Base-by-base conservation (phyloP, 768 basidiomycete species). In the Sporobolomyces pararoseus region DNA sequence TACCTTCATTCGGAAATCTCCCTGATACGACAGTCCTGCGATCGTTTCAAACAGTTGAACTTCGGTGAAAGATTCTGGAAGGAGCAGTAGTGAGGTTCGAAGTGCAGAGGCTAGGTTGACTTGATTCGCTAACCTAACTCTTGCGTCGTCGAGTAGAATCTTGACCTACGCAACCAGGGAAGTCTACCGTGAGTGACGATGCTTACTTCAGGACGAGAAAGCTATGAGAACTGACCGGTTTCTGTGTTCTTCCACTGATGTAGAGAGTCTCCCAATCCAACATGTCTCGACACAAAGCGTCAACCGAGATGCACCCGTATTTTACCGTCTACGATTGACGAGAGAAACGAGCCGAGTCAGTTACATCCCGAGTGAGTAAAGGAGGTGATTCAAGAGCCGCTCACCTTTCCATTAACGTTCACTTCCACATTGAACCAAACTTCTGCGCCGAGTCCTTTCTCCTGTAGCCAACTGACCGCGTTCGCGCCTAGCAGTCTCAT, bases 381-480 rank as follows among this genome's bases (percentile, higher is more conserved):
- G 23, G 64, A 49, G n/a, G n/a, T n/a, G n/a, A n/a, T n/a, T n/a
- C n/a, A n/a, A n/a, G n/a, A n/a, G n/a, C n/a, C n/a, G 21, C 58
- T 9, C 79, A 96, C 91, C 76, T 89, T 87, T 59, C 88, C 91
- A 61, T 86, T 84, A 80, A 94, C 86, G 9, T 87, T 86, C 35
- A 94, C 87, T 80, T 87, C 90, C 0, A 95, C 86, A 75, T 96
- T 96, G 80, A 95, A 99, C 96, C 96, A 99, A 27, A 97, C 85
- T 7, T 92, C 91, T 0, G 96, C 94, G 4, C 81, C 82, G 39
- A 71, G 57, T 10, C 75, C 70, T 54, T 74, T 75, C 46, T 75
- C 87, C 80, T 96, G 87, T 58, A 94, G 80, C 62, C 82, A 84
- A 23, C 88, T 84, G n/a, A 97, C 87, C 78, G 91, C 90, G 35